phyloP scores from a whole-genome alignment of 805 yeast species.

The Monosporozyma siamensis region DNA sequence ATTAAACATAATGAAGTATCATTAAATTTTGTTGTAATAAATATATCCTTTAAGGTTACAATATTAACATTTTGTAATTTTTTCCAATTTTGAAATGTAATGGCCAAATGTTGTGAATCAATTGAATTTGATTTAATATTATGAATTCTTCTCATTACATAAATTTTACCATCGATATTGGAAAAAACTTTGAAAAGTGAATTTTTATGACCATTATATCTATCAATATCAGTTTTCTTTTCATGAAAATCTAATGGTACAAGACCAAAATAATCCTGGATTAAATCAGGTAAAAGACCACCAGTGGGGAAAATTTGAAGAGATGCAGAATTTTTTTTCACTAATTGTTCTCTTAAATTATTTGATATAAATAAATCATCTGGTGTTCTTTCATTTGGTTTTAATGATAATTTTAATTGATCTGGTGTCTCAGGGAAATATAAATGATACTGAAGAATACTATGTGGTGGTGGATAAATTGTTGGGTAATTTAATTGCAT shows the following conservation, averaged over 20 bases:
- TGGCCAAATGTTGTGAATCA: conserved; percentile 50
- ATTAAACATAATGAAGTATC: conserved; percentile 67
- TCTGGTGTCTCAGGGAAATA: conserved; percentile 89
- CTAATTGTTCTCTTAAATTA: conserved; percentile 60
- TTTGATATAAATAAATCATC: conserved; percentile 64
- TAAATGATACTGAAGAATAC: conserved; percentile 61
- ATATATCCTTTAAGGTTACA: conserved; percentile 66
- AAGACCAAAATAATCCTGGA: conserved; percentile 75
- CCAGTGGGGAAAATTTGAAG: conserved; percentile 48
- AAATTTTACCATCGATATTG: conserved; percentile 66
- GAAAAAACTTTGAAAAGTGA: conserved; percentile 73
- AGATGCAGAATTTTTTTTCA: conserved; percentile 70
- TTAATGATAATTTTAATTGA: conserved; percentile 47
- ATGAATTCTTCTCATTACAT: conserved; percentile 68
- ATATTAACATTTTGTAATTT: conserved; percentile 42
- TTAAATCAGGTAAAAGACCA: conserved; percentile 54
- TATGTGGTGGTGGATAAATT: conserved; percentile 33
- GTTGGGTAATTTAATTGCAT: conserved; percentile 21
- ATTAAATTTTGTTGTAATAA: conserved; percentile 79
- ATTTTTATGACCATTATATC: conserved; percentile 45
- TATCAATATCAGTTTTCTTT: conserved; percentile 29
- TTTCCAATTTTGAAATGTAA: conserved; percentile 57
- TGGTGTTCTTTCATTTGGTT: conserved; percentile 63
- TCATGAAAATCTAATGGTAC: conserved; percentile 60
- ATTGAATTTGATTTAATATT: conserved; percentile 36